Conservation (phyloP, 164 flowering plant species). For the Nelumbo lutea region DNA sequence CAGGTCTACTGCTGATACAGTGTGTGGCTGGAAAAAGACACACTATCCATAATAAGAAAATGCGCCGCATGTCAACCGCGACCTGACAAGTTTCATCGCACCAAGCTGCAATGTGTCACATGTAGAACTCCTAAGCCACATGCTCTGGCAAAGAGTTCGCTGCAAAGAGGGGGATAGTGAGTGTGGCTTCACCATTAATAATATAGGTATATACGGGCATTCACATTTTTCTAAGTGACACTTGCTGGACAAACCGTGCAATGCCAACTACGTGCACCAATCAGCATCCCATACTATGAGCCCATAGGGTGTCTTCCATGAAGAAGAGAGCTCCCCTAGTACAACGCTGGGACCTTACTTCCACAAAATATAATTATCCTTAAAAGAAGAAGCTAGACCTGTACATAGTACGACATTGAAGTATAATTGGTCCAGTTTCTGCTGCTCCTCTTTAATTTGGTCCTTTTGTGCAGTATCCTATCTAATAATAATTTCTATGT, state of each 20-base stretch:
- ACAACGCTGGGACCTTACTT: background rate
- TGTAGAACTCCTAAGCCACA: slow-evolving; percentile 9
- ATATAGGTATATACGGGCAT: no score
- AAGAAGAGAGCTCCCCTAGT: background rate
- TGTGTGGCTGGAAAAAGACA: background rate
- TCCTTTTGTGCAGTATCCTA: background rate
- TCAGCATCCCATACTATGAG: no score
- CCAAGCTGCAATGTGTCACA: slow-evolving; percentile 9
- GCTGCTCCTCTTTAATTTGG: background rate
- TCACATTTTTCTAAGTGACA: background rate
- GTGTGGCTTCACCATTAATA: no score
- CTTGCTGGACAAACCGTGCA: slow-evolving; percentile 1
- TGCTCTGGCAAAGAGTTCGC: background rate
- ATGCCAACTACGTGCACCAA: background rate
- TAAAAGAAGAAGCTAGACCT: background rate
- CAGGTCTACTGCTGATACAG: no score
- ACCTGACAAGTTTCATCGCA: background rate
- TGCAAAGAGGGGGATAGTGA: no score
- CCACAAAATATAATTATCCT: background rate
- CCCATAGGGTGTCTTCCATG: background rate
- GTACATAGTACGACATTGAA: background rate
- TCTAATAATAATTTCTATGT: background rate
- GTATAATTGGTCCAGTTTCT: background rate
- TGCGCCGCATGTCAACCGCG: background rate
- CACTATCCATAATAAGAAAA: background rate